Conservation (phyloP, 1,284 basidiomycete genomes). For the Volvariella surrecta region DNA sequence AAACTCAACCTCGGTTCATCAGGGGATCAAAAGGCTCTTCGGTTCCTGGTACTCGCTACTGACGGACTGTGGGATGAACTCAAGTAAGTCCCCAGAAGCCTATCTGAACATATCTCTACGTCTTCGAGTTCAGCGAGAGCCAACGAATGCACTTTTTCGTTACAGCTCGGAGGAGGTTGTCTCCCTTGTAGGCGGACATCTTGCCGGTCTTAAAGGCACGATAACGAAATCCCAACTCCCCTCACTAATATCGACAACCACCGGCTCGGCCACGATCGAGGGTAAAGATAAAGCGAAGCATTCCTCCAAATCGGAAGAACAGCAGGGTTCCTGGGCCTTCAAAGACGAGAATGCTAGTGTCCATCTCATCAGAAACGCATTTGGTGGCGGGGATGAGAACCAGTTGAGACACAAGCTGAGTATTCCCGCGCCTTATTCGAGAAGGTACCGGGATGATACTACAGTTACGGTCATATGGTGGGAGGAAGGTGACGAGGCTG, state of each 20-base stretch:
- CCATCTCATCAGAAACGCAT: constrained; percentile 91
- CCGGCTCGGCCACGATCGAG: constrained; percentile 49
- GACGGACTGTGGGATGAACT: constrained; percentile 96
- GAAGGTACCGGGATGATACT: constrained; percentile 82
- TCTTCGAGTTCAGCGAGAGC: not conserved
- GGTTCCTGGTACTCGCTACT: constrained; percentile 84
- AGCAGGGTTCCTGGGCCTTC: constrained; percentile 66
- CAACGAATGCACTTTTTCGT: constrained; percentile 1
- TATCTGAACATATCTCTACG: too few species aligned
- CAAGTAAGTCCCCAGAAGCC: too few species aligned
- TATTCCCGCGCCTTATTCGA: constrained; percentile 76
- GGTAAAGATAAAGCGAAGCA: constrained; percentile 42
- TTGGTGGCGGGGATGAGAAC: constrained; percentile 77
- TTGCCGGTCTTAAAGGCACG: constrained; percentile 62
- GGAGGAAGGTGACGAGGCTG: constrained; percentile 49
- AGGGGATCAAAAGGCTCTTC: constrained; percentile 28
- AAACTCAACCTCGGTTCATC: constrained; percentile 39
- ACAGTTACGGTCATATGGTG: constrained; percentile 87
- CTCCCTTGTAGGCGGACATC: constrained; percentile 78
- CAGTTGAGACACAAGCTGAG: constrained; percentile 70
- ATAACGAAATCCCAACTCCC: constrained; percentile 52
- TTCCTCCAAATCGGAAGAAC: constrained; percentile 17
- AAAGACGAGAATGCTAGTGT: constrained; percentile 83
- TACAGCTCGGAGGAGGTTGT: constrained; percentile 88
- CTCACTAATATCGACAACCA: constrained; percentile 42